Base-by-base conservation (phyloP, 2,329 filamentous ascomycete genomes). In the Cordyceps sp. region DNA sequence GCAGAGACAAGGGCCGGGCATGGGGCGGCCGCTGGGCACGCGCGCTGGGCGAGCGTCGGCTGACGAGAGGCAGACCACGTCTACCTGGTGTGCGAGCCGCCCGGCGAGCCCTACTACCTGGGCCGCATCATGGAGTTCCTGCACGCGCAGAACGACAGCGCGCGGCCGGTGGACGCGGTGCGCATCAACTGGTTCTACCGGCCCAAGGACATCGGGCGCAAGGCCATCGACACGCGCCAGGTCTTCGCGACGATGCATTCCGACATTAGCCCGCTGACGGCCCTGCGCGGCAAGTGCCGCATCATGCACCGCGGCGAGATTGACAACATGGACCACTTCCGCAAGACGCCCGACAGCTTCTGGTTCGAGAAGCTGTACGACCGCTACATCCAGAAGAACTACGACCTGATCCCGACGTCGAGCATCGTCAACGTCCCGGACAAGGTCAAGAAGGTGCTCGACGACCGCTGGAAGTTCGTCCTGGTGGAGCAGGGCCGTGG, bases 241-340 rank as follows among this genome's bases (percentile, higher is more conserved):
- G 74, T 98, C 32, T 94, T 88, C 57, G 88, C 85, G 39, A 93
- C 90, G 20, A 98, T 98, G 90, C 90, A 98, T 57, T 96, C 90
- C 18, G 90, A 98, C 61, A 79, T 85, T 39, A 93, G 84, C 52
- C 90, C 90, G 36, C 66, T 98, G 46, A 85, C 85, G 31, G 84
- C 90, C 29, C 64, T 98, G 44, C 83, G 90, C 47, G 90, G 90
- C 43, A 93, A 92, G 60, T 96, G 88, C 56, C 73, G 78, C 41
- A 90, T 98, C 53, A 69, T 72, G 53, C 90, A 98, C 61, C 76
- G 82, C 44, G 80, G 76, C 40, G 85, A 96, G 52, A 88, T 96
- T 38, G 59, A 71, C 23, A 77, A 81, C 48, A 59, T 94, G 42
- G 82, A 93, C 35, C 72, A 77, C 32, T 93, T 86, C 52, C 81